Conservation (phyloP, 2,329 filamentous ascomycete species). For the Remersonia thermophila region DNA sequence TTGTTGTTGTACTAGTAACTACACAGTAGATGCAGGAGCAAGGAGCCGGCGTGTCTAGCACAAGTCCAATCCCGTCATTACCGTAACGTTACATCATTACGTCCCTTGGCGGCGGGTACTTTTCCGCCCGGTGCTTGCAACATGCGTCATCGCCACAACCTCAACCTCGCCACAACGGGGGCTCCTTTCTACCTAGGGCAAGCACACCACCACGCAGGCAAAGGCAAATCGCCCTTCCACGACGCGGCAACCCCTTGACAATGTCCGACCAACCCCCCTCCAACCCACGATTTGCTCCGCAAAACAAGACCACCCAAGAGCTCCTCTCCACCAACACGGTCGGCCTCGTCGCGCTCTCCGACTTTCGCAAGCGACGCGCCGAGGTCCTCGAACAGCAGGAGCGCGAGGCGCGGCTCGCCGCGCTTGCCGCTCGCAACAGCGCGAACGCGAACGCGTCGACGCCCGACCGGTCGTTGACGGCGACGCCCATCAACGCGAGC, state of each 20-base stretch:
- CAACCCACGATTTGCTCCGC: slow-evolving; percentile 56
- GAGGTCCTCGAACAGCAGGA: slow-evolving; percentile 89
- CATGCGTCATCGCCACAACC: too few relatives aligned
- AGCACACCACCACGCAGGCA: too few relatives aligned
- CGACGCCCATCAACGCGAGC: slow-evolving; percentile 26
- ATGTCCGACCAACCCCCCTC: slow-evolving; percentile 29
- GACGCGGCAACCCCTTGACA: background rate
- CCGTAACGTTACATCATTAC: background rate
- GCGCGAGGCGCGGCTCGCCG: slow-evolving; percentile 59
- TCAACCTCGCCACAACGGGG: too few relatives aligned
- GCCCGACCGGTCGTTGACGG: slow-evolving; percentile 36
- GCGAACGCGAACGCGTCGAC: slow-evolving; percentile 27
- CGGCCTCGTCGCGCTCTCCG: slow-evolving; percentile 79
- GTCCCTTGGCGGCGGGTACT: too few relatives aligned
- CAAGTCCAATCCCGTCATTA: too few relatives aligned
- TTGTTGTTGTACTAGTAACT: too few relatives aligned
- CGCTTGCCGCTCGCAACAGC: slow-evolving; percentile 23
- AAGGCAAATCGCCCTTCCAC: too few relatives aligned
- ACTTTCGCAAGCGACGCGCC: slow-evolving; percentile 90
- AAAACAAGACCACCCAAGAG: slow-evolving; percentile 67
- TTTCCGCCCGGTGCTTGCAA: too few relatives aligned
- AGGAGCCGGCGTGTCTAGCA: too few relatives aligned
- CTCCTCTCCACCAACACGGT: slow-evolving; percentile 77
- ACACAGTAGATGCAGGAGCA: too few relatives aligned
- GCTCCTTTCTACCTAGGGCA: too few relatives aligned